phyloP scores from a whole-genome alignment of 2,329 filamentous ascomycete genomes.

The Pseudogymnoascus sp. region DNA sequence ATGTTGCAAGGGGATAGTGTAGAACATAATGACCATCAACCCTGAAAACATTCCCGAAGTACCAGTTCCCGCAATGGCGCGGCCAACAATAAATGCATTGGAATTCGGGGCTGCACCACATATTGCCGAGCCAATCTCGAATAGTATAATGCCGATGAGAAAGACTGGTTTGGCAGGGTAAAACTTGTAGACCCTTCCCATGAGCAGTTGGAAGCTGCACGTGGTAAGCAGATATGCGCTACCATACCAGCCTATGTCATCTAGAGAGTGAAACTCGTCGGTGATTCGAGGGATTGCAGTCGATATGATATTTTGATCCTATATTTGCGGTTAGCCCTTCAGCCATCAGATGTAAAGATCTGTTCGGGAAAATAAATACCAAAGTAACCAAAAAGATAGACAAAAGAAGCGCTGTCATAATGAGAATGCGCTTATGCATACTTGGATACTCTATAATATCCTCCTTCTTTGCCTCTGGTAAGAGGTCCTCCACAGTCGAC shows the following conservation, averaged over 20 bases:
- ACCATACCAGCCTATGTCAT: constrained; percentile 31
- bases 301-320: constrained; percentile 24
- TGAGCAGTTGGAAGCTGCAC: constrained; percentile 20
- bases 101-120: constrained; percentile 25
- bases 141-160: constrained; percentile 21
- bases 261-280: constrained; percentile 19
- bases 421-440: constrained; percentile 18
- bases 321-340: neutral
- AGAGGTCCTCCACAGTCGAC: constrained; percentile 4
- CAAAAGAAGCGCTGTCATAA: constrained; percentile 21
- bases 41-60: constrained; percentile 26
- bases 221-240: constrained; percentile 29
- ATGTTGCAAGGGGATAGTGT: constrained; percentile 20
- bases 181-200: constrained; percentile 23
- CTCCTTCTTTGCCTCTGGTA: constrained; percentile 6
- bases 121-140: constrained; percentile 27
- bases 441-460: constrained; percentile 14
- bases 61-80: constrained; percentile 26
- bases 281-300: constrained; percentile 19
- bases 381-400: constrained; percentile 22
- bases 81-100: constrained; percentile 25
- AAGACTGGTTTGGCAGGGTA: constrained; percentile 25
- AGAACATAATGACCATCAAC: constrained; percentile 23
- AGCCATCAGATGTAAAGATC: too few relatives aligned
- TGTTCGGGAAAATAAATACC: constrained; percentile 14